Evolutionary conservation across 1,284 basidiomycete species (phyloP).

Genomic region (Cutaneotrichosporon curvatum): DNA sequence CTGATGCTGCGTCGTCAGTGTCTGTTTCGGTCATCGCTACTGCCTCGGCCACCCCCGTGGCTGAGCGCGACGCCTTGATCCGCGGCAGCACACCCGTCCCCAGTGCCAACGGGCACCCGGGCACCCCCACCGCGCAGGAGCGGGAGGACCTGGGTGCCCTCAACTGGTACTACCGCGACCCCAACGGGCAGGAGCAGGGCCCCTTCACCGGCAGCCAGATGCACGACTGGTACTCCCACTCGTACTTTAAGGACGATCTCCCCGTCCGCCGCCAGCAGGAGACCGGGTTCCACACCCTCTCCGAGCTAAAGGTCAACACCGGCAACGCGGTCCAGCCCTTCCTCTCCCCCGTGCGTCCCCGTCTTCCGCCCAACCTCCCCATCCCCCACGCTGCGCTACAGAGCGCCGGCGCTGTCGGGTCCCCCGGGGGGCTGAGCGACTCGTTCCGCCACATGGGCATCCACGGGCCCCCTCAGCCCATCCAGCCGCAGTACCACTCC

Average conservation of each 20-base stretch:
- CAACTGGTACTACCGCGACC: constrained; percentile 89
- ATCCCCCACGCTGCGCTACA: constrained; percentile 30
- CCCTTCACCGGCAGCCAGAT: constrained; percentile 85
- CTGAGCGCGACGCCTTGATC: constrained; percentile 35
- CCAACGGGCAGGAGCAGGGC: constrained; percentile 83
- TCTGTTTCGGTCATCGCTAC: constrained; percentile 28
- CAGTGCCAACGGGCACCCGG: neutral
- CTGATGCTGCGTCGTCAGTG: constrained; percentile 16
- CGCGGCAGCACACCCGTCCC: constrained; percentile 16
- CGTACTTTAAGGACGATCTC: constrained; percentile 81
- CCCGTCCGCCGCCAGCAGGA: constrained; percentile 65
- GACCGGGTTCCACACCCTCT: constrained; percentile 40
- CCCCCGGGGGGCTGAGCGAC: constrained; percentile 21
- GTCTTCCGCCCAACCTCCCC: constrained; percentile 38
- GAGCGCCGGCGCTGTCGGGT: constrained; percentile 8
- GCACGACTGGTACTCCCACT: constrained; percentile 93
- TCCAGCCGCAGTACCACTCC: constrained; percentile 4
- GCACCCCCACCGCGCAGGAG: constrained; percentile 15
- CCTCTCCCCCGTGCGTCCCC: constrained; percentile 36
- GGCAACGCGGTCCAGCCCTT: constrained; percentile 43
- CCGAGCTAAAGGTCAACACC: constrained; percentile 40
- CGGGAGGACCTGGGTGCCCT: constrained; percentile 57
- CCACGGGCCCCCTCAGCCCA: constrained; percentile 8
- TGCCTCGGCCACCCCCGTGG: constrained; percentile 34
- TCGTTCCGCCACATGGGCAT: constrained; percentile 30